Conservation (phyloP, 2,329 filamentous ascomycete species). For the Paramyrothecium roridum region DNA sequence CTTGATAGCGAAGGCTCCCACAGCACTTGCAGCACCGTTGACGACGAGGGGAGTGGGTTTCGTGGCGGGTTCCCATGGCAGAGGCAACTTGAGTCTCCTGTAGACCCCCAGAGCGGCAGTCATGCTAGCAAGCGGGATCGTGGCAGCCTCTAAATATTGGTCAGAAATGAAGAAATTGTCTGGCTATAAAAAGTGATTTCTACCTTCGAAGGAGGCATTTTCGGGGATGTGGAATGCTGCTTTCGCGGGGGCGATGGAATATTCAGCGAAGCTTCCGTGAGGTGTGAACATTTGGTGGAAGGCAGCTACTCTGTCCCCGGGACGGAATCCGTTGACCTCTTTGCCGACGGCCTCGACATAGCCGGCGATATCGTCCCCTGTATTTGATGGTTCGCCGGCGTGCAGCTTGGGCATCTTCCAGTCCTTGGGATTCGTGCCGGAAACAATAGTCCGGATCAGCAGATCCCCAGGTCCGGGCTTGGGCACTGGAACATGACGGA, state of each 20-base stretch:
- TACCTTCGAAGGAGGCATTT: constrained; percentile 50
- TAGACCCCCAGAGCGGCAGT: constrained; percentile 51
- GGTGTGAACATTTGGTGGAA: constrained; percentile 49
- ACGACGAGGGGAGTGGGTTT: constrained; percentile 31
- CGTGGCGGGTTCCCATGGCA: constrained; percentile 37
- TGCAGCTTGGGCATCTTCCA: constrained; percentile 15
- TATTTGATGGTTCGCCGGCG: constrained; percentile 6
- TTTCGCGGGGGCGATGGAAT: constrained; percentile 51
- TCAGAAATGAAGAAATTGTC: too few relatives aligned
- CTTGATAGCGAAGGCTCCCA: constrained; percentile 56
- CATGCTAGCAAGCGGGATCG: constrained; percentile 52
- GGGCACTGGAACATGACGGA: not conserved
- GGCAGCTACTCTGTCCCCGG: constrained; percentile 43
- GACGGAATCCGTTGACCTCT: constrained; percentile 12
- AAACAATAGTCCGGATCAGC: not conserved
- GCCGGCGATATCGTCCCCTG: constrained; percentile 21
- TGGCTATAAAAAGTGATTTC: too few relatives aligned
- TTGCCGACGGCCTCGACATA: constrained; percentile 12
- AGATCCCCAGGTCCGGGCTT: not conserved
- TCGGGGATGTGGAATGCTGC: constrained; percentile 55
- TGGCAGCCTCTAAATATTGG: too few relatives aligned
- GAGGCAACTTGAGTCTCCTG: constrained; percentile 40
- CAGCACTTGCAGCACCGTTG: constrained; percentile 49
- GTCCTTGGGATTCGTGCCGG: constrained; percentile 20
- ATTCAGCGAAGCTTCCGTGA: constrained; percentile 58